These are phyloP conservation scores for Phytophthora aleatoria DNA, from an alignment of 352 stramenopile species.

Conservation along the genomic window DNA sequence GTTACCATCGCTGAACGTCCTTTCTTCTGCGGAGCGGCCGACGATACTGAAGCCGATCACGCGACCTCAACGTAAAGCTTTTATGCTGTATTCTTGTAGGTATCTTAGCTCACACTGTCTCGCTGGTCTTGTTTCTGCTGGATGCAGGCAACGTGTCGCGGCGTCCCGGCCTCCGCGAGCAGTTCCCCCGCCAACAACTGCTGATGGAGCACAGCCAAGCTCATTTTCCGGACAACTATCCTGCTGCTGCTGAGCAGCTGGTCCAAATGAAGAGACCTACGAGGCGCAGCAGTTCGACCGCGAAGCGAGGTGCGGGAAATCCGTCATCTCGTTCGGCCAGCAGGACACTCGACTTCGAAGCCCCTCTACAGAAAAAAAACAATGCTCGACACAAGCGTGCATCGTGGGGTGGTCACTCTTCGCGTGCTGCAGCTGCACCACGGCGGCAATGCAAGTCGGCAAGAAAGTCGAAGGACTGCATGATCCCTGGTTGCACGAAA, in stretches of 20 bases:
- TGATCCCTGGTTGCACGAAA: conserved; percentile 72
- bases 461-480: conserved; percentile 75
- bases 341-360: conserved; percentile 38
- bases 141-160: conserved; percentile 23
- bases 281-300: conserved; percentile 12
- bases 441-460: conserved; percentile 39
- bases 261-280: conserved; percentile 19
- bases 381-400: conserved; percentile 32
- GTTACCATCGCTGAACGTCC: conserved; percentile 24
- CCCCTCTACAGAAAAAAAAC: conserved; percentile 6
- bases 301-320: conserved; percentile 13
- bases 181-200: conserved; percentile 31
- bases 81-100: not conserved
- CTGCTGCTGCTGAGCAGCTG: conserved; percentile 7
- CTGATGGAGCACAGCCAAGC: conserved; percentile 18
- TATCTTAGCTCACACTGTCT: conserved; percentile 11
- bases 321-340: conserved; percentile 24
- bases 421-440: conserved; percentile 9
- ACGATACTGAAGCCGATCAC: conserved; percentile 20
- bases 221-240: conserved; percentile 21
- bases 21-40: conserved; percentile 19
- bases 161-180: conserved; percentile 38
- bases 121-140: not conserved
- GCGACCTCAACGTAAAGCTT: conserved; percentile 19
- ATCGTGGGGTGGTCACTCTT: conserved; percentile 40